Percentiles rank a stretch among this genome's conserved stretches.
These are phyloP conservation scores for Bocquillonia castaneifolia DNA, from an alignment of 441 rosid genomes.

Conservation along the genomic window DNA sequence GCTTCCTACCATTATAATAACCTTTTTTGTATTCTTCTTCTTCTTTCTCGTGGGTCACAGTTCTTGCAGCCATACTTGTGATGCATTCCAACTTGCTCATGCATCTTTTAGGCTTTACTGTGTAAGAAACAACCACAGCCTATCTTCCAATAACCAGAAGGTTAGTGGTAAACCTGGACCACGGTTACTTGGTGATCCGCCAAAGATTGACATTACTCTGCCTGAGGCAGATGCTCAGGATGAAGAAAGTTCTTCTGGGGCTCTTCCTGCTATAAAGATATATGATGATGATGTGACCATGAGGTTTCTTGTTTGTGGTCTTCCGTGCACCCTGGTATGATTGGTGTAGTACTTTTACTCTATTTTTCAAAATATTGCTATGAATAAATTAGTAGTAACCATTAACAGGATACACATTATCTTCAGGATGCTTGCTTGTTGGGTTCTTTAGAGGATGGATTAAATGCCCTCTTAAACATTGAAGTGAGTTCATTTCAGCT, in stretches of 20 bases:
- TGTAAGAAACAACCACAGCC: conserved; percentile 30
- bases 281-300: conserved; percentile 83
- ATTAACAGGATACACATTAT: conserved; percentile 12
- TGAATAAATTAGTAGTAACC: conserved; percentile 8
- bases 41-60: conserved; percentile 42
- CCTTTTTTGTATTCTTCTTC: conserved; percentile 6
- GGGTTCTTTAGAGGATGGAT: conserved; percentile 85
- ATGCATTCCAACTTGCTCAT: conserved; percentile 83
- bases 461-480: conserved; percentile 82
- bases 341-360: conserved; percentile 18
- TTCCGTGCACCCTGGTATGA: conserved; percentile 56
- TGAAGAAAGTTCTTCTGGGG: conserved; percentile 66
- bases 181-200: conserved; percentile 71
- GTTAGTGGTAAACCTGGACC: conserved; percentile 52
- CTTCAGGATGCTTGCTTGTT: conserved; percentile 63
- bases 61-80: conserved; percentile 84
- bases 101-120: conserved; percentile 87
- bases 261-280: conserved; percentile 81
- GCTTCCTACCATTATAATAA: neutral
- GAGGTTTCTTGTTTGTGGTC: conserved; percentile 88
- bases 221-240: conserved; percentile 66
- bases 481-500: conserved; percentile 57
- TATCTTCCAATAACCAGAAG: conserved; percentile 42
- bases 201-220: conserved; percentile 61
- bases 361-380: conserved; percentile 18